Percentiles rank a stretch among this genome's conserved stretches.
Evolutionary conservation across 768 basidiomycete species (phyloP).

Genomic region (Termitomyces sp.): DNA sequence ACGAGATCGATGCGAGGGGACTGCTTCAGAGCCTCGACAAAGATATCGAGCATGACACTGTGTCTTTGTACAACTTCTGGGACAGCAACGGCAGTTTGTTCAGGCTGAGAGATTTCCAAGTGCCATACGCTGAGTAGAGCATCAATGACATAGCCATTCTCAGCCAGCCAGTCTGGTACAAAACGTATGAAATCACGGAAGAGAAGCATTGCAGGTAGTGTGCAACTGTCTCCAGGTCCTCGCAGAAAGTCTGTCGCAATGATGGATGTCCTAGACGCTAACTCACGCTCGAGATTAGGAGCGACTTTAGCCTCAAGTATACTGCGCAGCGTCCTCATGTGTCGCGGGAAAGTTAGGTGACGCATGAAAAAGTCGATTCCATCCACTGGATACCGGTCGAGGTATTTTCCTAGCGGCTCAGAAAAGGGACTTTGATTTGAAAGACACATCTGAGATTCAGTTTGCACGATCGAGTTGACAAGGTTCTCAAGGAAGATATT

Average conservation of each 20-base stretch:
- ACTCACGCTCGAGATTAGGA: slow-evolving; percentile 63
- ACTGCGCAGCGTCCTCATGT: slow-evolving; percentile 78
- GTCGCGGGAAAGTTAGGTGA: slow-evolving; percentile 70
- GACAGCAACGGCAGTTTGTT: slow-evolving; percentile 34
- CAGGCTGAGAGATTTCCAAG: slow-evolving; percentile 37
- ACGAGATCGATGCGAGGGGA: slow-evolving; percentile 81
- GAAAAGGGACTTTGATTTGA: slow-evolving; percentile 90
- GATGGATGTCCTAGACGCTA: slow-evolving; percentile 50
- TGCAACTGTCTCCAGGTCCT: slow-evolving; percentile 40
- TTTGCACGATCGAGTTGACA: slow-evolving; percentile 85
- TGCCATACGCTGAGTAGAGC: slow-evolving; percentile 73
- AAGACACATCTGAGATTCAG: slow-evolving; percentile 88
- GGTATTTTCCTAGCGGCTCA: slow-evolving; percentile 82
- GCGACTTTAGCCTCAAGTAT: slow-evolving; percentile 78
- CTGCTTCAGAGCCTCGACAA: slow-evolving; percentile 63
- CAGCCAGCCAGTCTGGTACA: slow-evolving; percentile 65
- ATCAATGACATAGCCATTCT: slow-evolving; percentile 62
- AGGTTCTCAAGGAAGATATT: slow-evolving; percentile 87
- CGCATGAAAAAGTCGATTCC: slow-evolving; percentile 81
- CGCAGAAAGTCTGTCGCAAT: slow-evolving; percentile 49
- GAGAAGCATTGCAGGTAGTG: slow-evolving; percentile 69
- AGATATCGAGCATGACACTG: slow-evolving; percentile 66
- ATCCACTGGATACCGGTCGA: slow-evolving; percentile 85
- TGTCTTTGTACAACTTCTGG: slow-evolving; percentile 55
- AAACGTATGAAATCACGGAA: slow-evolving; percentile 69